Evolutionary conservation across 1,284 basidiomycete genomes (phyloP).

Genomic region (Mycosarcoma maydis): DNA sequence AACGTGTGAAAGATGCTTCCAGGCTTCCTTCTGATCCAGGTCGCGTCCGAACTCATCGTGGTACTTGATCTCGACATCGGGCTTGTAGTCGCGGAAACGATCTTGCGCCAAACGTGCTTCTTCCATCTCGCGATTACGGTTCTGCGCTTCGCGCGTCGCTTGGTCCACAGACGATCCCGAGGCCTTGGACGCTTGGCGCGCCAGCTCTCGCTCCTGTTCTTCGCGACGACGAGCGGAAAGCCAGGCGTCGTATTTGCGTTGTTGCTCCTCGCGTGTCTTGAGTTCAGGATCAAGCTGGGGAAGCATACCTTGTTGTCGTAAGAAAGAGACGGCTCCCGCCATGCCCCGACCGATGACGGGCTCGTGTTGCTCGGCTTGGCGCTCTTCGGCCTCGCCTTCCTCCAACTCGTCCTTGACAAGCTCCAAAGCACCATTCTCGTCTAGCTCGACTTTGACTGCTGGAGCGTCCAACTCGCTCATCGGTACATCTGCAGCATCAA

Average conservation of each 20-base stretch:
- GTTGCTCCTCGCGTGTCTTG: conserved; percentile 80
- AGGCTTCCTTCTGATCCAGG: conserved; percentile 84
- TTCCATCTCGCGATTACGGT: conserved; percentile 86
- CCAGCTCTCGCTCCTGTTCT: conserved; percentile 80
- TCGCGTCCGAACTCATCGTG: conserved; percentile 87
- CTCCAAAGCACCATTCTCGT: conserved; percentile 31
- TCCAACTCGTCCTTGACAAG: conserved; percentile 72
- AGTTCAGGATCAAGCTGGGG: conserved; percentile 76
- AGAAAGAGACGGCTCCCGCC: conserved; percentile 84
- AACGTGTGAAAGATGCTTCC: conserved; percentile 66
- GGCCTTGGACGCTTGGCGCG: conserved; percentile 71
- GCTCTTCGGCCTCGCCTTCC: conserved; percentile 17
- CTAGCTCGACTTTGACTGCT: conserved; percentile 71
- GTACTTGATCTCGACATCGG: conserved; percentile 94
- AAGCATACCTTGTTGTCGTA: conserved; percentile 90
- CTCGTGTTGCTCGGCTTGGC: conserved; percentile 23
- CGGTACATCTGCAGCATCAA: conserved; percentile 64
- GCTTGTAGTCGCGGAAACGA: conserved; percentile 91
- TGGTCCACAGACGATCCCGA: conserved; percentile 77
- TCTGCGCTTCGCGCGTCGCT: conserved; percentile 92
- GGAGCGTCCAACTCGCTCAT: conserved; percentile 21
- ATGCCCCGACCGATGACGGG: conserved; percentile 71
- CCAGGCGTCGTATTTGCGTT: conserved; percentile 89
- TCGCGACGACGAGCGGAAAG: conserved; percentile 82
- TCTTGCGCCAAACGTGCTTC: conserved; percentile 86